Conservation (phyloP, 1,284 basidiomycete genomes). For the Agaricales sp. region DNA sequence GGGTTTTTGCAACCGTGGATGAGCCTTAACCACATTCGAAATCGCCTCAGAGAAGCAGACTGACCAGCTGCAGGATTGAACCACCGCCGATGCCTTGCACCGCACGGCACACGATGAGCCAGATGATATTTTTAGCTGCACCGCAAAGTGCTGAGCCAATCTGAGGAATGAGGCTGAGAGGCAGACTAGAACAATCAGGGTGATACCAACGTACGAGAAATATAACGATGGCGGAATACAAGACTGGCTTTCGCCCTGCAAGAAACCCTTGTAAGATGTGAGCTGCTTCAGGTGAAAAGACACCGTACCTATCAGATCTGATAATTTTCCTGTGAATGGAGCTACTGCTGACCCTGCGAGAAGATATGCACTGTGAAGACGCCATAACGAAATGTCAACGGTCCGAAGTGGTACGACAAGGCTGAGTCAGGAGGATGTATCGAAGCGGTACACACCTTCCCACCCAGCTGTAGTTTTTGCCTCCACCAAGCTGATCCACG, state of each 20-base stretch:
- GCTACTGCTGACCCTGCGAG: slow-evolving; percentile 16
- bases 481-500: slow-evolving; percentile 26
- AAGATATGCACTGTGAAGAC: slow-evolving; percentile 27
- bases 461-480: slow-evolving; percentile 22
- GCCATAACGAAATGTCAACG: no score
- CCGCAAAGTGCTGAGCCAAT: slow-evolving; percentile 41
- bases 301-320: slow-evolving; percentile 14
- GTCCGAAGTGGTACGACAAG: no score
- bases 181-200: no score
- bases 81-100: slow-evolving; percentile 37
- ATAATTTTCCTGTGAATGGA: slow-evolving; percentile 30
- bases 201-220: slow-evolving; percentile 24
- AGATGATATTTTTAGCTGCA: slow-evolving; percentile 35
- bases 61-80: slow-evolving; percentile 21
- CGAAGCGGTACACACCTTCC: slow-evolving; percentile 13
- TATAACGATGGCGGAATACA: slow-evolving; percentile 25
- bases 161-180: no score
- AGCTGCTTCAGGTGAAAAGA: no score
- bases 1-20: no score
- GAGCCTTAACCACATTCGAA: no score
- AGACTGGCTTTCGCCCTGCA: slow-evolving; percentile 26
- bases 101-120: slow-evolving; percentile 36
- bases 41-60: no score
- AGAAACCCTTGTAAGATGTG: no score
- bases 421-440: no score